Evolutionary conservation across 2,329 filamentous ascomycete genomes (phyloP), one percentile per base, ranked within the genome.

Genomic region (Amauroascus verrucosus): DNA sequence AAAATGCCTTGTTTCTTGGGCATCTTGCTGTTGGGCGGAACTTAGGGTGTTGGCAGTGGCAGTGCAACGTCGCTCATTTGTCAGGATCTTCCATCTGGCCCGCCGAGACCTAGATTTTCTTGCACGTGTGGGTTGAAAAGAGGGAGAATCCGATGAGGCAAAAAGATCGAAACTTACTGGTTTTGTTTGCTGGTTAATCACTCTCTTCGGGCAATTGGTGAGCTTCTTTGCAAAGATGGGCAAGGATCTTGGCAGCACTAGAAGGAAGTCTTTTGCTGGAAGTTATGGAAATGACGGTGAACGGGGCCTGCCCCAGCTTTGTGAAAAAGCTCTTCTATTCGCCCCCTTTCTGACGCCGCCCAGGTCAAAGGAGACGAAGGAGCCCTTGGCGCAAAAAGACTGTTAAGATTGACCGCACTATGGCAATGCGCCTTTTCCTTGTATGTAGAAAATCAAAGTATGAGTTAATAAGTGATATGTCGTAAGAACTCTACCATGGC

Each of bases 1-100:
- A 6, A 45, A 33, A 46, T 50, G 48, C 48, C 48, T 50, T 50
- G 48, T 50, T 50, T 50, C 48, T 50, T 50, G 48, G 48, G 48
- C 37, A 22, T 43, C 48, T 40, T n/a, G 48, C 37, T 28, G 33
- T 41, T 41, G 48, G 46, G 48, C 48, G 48, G 48, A 43, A 50
- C 35, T 28, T 13, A 22, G 18, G 24, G 26, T 33, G 13, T 28
- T 50, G 48, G 48, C 48, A 43, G 48, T 50, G 48, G 46, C 46
- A 48, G 46, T 48, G 46, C 46, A 48, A 38, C 33, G 20, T 26
- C 32, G 14, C 33, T 40, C 32, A 40, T 49, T 49, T 40, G 24
- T 43, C 48, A 49, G 37, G 48, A 50, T 50, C 37, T 26, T 50
- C 48, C n/a, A 33, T 24, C 38, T 22, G 24, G 28, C 26, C 48